Evolutionary conservation across 371 early-diverging fungal genomes (phyloP).

Genomic region (Blyttiomyces sp.): DNA sequence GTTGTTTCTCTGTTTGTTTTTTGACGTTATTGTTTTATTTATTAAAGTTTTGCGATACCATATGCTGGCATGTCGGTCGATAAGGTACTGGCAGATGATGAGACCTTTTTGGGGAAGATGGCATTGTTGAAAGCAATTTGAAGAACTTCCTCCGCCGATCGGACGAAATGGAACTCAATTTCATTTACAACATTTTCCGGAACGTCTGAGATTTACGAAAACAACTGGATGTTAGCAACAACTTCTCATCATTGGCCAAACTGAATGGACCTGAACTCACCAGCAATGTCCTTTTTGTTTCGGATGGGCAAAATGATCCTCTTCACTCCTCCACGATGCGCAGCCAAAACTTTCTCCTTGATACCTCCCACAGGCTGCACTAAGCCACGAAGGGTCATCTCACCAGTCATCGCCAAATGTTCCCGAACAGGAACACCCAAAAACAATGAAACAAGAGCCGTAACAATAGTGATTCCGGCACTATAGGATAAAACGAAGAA

Average conservation of each 20-base stretch:
- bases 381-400: conserved; percentile 78
- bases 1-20: no score
- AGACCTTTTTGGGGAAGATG: no score
- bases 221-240: background rate
- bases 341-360: conserved; percentile 82
- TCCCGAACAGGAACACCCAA: conserved; percentile 55
- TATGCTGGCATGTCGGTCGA: no score
- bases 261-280: background rate
- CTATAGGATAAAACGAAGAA: conserved; percentile 11
- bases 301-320: conserved; percentile 43
- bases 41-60: no score
- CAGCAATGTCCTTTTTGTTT: conserved; percentile 42
- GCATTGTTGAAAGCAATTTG: conserved; percentile 50
- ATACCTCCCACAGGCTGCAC: conserved; percentile 85
- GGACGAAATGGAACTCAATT: conserved; percentile 70
- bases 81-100: no score
- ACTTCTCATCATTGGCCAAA: background rate
- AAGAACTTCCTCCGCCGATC: conserved; percentile 68
- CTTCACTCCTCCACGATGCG: conserved; percentile 73
- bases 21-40: no score
- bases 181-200: conserved; percentile 62
- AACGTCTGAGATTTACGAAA: conserved; percentile 49
- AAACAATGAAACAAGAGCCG: conserved; percentile 74
- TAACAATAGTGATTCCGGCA: conserved; percentile 66
- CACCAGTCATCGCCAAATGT: conserved; percentile 64